Conservation (phyloP, 108 stramenopile species). For the Fragilaria crotonensis region DNA sequence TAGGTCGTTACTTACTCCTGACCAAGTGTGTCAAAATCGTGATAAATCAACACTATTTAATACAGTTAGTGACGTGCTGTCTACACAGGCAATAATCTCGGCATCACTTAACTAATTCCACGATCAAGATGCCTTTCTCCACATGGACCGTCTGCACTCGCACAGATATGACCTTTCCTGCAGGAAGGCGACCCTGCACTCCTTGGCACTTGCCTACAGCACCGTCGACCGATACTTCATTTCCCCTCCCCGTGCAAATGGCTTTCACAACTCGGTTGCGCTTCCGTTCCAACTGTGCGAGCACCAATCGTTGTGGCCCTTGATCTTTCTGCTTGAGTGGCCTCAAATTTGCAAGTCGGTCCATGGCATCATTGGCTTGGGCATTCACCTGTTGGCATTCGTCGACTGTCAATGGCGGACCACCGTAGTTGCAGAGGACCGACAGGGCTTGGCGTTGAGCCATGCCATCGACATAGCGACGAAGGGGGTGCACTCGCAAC, state of each 20-base stretch:
- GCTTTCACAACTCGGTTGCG: slow-evolving; percentile 27
- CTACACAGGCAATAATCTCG: no score
- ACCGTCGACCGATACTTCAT: slow-evolving; percentile 56
- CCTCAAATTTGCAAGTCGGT: slow-evolving; percentile 28
- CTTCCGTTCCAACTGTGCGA: slow-evolving; percentile 16
- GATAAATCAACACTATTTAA: no score
- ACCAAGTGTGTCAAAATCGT: no score
- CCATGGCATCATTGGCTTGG: slow-evolving; percentile 35
- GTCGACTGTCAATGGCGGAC: slow-evolving; percentile 32
- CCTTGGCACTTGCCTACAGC: slow-evolving; percentile 37
- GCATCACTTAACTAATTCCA: slow-evolving; percentile 24
- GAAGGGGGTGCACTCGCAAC: slow-evolving; percentile 74
- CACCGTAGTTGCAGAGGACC: slow-evolving; percentile 57
- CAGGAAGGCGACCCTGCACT: slow-evolving; percentile 38
- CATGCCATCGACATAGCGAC: slow-evolving; percentile 76
- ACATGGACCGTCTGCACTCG: slow-evolving; percentile 43
- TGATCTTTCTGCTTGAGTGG: slow-evolving; percentile 11
- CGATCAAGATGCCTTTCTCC: slow-evolving; percentile 32
- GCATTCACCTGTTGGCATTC: slow-evolving; percentile 58
- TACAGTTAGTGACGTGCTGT: no score
- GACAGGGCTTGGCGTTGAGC: slow-evolving; percentile 72
- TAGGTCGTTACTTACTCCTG: no score
- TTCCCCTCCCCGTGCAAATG: slow-evolving; percentile 52
- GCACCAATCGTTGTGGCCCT: slow-evolving; percentile 29
- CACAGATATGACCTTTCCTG: slow-evolving; percentile 50